Evolutionary conservation across 345 rosid species (phyloP), one percentile per base, ranked within the genome.

Genomic region (Hirschfeldia incana): DNA sequence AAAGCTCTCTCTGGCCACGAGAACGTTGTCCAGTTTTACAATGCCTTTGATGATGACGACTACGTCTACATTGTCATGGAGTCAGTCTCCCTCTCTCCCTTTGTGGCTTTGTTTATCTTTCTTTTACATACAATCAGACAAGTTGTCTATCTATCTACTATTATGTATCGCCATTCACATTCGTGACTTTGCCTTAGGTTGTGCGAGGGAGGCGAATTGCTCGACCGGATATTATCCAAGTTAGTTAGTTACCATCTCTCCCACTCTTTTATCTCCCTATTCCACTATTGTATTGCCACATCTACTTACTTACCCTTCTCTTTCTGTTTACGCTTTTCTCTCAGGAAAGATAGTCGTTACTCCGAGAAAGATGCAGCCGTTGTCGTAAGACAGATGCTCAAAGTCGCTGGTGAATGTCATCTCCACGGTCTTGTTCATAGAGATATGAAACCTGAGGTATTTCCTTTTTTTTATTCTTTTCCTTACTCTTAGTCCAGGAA

Each of bases 361-460:
- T 76, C 84, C 8, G 84, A 81, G 75, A 81, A 81, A 69, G 84
- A 81, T 68, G 84, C 84, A 60, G 84, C 84, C 0, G 81, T 81
- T 72, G 81, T 81, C 71, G 84, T 81, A 21, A 81, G 84, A 55
- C 84, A 81, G 81, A 77, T 81, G 97, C 95, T 93, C 72, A 93
- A 82, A 86, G 98, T 93, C 65, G 97, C 97, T 0, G 99, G 97
- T 57, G 89, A 95, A 78, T 95, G 99, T 75, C 99, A 95, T 84
- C 84, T 95, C 42, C 93, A 85, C 84, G 99, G 99, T 71, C 83
- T 95, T 72, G 98, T 95, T 71, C 99, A 95, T 77, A 90, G 99
- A 65, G 99, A 95, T 81, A 88, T 95, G 99, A 95, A 95, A 83
- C 99, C 99, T n/a, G 99, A 95, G 98, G 99, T 93, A 55, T 8